A percentile compares a stretch with the other conserved stretches of the same genome.
Evolutionary conservation across 176 grass and related monocot species (phyloP).

Genomic region (Bolboschoenus planiculmis): DNA sequence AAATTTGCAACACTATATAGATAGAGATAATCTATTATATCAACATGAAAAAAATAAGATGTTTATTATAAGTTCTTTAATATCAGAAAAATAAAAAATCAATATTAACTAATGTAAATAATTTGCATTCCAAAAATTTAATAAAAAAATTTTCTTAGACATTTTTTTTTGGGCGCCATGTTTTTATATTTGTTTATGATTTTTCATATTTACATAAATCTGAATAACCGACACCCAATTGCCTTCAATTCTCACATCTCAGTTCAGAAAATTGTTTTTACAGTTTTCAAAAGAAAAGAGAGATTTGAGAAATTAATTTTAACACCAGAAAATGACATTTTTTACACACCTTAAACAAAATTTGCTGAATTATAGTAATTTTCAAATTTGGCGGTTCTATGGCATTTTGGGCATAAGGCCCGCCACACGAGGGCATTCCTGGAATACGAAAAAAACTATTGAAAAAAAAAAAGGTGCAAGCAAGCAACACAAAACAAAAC

Average conservation of each 20-base stretch:
- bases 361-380: conserved; percentile 1
- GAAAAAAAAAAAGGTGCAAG: not conserved
- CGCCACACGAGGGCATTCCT: not conserved
- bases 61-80: no score
- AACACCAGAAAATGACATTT: conserved; percentile 21
- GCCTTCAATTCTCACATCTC: not conserved
- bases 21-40: not conserved
- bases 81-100: no score
- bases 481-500: not conserved
- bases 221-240: not conserved
- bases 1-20: not conserved
- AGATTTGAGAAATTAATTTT: no score
- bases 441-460: conserved; percentile 4
- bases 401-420: conserved; percentile 1
- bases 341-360: not conserved
- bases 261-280: not conserved
- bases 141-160: not conserved
- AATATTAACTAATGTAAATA: no score
- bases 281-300: not conserved
- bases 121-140: no score
- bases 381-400: conserved; percentile 22
- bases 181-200: not conserved
- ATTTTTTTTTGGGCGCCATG: not conserved
- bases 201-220: no score
- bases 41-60: no score